phyloP scores from a whole-genome alignment of 768 basidiomycete species.

The Amanita rubescens region DNA sequence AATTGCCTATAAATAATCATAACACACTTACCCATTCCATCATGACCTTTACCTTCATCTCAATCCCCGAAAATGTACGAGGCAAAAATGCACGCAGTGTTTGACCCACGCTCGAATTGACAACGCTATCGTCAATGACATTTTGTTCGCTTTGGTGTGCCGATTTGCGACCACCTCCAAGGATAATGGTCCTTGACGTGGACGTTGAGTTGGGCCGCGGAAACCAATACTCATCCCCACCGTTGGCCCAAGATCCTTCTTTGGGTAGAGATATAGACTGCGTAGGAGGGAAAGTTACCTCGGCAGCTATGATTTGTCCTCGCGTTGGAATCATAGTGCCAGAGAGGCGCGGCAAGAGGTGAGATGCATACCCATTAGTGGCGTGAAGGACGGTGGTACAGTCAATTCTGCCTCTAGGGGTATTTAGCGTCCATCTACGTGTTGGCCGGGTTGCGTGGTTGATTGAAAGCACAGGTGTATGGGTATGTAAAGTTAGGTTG shows the following conservation, averaged over 20 bases:
- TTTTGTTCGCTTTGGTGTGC: conserved; percentile 41
- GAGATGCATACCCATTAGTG: conserved; percentile 77
- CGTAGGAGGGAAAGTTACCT: conserved; percentile 16
- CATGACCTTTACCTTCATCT: conserved; percentile 42
- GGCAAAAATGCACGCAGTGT: conserved; percentile 56
- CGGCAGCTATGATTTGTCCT: conserved; percentile 53
- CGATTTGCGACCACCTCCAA: conserved; percentile 61
- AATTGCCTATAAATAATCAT: too few species aligned
- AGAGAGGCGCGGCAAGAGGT: conserved; percentile 64
- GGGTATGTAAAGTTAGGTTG: conserved; percentile 57
- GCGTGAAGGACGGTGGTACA: conserved; percentile 74
- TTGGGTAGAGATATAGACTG: conserved; percentile 30
- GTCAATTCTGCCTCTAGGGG: conserved; percentile 55
- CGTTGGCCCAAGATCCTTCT: conserved; percentile 43
- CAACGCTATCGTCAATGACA: conserved; percentile 47
- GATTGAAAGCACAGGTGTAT: conserved; percentile 58
- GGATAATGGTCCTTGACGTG: conserved; percentile 51
- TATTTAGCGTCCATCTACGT: conserved; percentile 45
- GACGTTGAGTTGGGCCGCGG: conserved; percentile 36
- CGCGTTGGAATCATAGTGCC: conserved; percentile 61
- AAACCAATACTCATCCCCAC: conserved; percentile 76
- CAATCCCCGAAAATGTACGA: conserved; percentile 46
- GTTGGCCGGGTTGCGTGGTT: conserved; percentile 8
- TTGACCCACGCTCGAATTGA: conserved; percentile 40
- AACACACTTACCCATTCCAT: conserved; percentile 67